Base-by-base conservation (phyloP, 2,329 filamentous ascomycete species). In the Coleophoma eucalyptorum region DNA sequence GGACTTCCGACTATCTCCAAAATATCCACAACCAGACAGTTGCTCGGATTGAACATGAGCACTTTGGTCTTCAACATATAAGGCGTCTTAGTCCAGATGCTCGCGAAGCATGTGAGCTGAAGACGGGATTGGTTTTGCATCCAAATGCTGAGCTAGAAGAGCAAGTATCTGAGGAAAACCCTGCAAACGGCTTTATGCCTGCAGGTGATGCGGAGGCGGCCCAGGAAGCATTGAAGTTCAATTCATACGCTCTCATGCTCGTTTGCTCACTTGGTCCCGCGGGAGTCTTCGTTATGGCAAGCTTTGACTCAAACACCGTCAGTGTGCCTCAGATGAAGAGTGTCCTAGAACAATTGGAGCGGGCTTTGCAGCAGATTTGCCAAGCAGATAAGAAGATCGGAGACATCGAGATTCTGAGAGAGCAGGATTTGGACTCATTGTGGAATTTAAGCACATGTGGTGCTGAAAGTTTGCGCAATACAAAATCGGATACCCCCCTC, bases 1-100 rank as follows among this genome's bases (percentile, higher is more conserved):
- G 62, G 2, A 62, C 70, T 7, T 52, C 57, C 0, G 62, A 74
- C 26, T 78, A 72, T 48, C 62, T 82, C n/a, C 62, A 72, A 21
- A 57, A 60, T 3, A 65, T 80, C 1, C 75, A 80, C 18, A 63
- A 72, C 16, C 66, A 72, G 35, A 72, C 70, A 0, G 67, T 74
- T 0, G 63, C 72, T 5, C 73, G 76, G 56, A 76, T 79, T 13
- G 73, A 44, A 3, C 52, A 47, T 33, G 51, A 56, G 43, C 53
- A 55, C 4, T 40, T 38, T 4, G 53, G 57, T 6, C 18, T 57
- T 7, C 13, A 43, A 6, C 40, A 43, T 19, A 43, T 43, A 1
- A 18, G 19, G 19, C 40, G 35, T 18, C 35, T 38, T 38, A 38
- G 35, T 38, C 35, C 35, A 38, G 35, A 38, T 38, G 35, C 35